Evolutionary conservation across 1,284 basidiomycete species (phyloP), one percentile per base, ranked within the genome.

Genomic region (Coniferiporia weirii): DNA sequence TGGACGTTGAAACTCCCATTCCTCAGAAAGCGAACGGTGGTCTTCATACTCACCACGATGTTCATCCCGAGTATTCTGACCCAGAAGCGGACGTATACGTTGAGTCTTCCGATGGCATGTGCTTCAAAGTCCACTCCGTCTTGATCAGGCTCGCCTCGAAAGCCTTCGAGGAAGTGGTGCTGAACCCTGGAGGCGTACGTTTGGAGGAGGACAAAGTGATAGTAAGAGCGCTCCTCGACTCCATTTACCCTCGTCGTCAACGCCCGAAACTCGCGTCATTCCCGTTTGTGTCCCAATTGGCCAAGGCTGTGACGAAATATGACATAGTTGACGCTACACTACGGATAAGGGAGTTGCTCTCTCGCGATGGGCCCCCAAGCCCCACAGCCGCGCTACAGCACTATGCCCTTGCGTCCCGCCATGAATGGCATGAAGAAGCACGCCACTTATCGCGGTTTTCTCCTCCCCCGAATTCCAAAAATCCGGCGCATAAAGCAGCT

Each of bases 61-160:
- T 27, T 66, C 70, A 74, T 46, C 76, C 73, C 40, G 40, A 43
- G 40, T 43, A 43, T 13, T 66, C 68, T 7, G 40, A 43, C 7
- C 40, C 40, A 13, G 79, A 79, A 38, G 79, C 75, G 19, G 82
- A 85, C 58, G 72, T 83, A 19, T 69, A 83, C 15, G 67, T 81
- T 1, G 70, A 67, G 45, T 72, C 79, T 4, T 74, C 72, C 53
- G 32, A 34, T 35, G 40, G 40, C 2, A 43, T 43, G 40, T 7
- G 72, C 13, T 78, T 76, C 61, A 70, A 71, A 17, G 65, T 79
- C 2, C 70, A 75, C 57, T 72, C 73, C 4, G 71, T 70, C 60
- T 74, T 72, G 12, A 70, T 80, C 17, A 69, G 70, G 57, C 69
- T 67, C 5, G 71, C 75, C 4, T 78, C 76, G 2, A n/a, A 43